phyloP scores from a whole-genome alignment of 805 yeast species.

The Teunomyces lycoperdinae region DNA sequence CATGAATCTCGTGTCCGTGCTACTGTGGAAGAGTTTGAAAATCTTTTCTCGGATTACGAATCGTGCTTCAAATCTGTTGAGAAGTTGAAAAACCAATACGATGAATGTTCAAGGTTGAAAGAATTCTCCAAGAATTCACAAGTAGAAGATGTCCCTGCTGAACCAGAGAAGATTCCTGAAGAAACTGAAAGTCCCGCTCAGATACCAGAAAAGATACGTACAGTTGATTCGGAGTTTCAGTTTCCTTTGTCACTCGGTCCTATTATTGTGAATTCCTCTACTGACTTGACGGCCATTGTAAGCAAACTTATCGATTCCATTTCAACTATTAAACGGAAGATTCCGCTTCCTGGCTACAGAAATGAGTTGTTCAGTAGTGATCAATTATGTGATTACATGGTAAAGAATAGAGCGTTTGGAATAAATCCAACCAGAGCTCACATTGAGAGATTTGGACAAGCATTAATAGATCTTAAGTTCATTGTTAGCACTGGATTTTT shows the following conservation, averaged over 20 bases:
- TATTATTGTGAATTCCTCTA: conserved; percentile 12
- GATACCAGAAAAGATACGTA: not conserved
- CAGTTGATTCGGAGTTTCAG: conserved; percentile 13
- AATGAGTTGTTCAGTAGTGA: conserved; percentile 41
- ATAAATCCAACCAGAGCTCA: conserved; percentile 35
- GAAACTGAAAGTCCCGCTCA: not conserved
- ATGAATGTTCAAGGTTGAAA: conserved; percentile 27
- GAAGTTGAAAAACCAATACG: conserved; percentile 25
- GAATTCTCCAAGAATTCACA: conserved; percentile 24
- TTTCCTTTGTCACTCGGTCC: conserved; percentile 37
- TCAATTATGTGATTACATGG: conserved; percentile 28
- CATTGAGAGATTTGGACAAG: conserved; percentile 41
- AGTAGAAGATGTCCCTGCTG: not conserved
- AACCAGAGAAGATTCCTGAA: conserved; percentile 4
- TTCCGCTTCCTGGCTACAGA: conserved; percentile 40
- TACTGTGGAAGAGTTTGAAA: conserved; percentile 20
- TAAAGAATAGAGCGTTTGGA: conserved; percentile 24
- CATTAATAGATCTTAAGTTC: conserved; percentile 32
- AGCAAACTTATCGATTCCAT: conserved; percentile 19
- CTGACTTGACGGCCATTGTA: conserved; percentile 22
- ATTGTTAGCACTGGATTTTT: conserved; percentile 31
- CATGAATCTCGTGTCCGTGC: conserved; percentile 33
- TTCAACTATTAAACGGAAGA: conserved; percentile 27
- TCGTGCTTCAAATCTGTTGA: conserved; percentile 24
- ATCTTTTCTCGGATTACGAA: conserved; percentile 24